Base-by-base conservation (phyloP, 495 filamentous ascomycete genomes). In the Penicillium coprophilum region DNA sequence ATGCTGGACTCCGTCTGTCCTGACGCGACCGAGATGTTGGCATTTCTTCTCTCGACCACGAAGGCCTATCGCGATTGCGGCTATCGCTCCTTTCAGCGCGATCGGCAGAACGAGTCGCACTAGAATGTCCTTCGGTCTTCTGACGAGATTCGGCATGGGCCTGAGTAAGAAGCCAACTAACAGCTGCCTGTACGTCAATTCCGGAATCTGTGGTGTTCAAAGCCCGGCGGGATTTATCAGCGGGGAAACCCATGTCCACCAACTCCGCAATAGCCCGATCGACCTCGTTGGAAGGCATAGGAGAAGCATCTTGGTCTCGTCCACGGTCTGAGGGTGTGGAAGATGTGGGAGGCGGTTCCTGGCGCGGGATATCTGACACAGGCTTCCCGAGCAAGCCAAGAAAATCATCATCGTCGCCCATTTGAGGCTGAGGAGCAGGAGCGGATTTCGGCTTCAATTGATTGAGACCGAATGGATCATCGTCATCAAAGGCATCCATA, bases 161-260 rank as follows among this genome's bases (percentile, higher is more conserved):
- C 67, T 96, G 87, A 46, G 94, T 93, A 27, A 98, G 76, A 41
- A 98, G 80, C 85, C 87, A 93, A 2, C 92, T 85, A 20, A 96
- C 90, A 3, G 94, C 95, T 53, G 85, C 86, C 72, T 96, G 91
- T 19, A 97, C 83, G 69, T 97, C 84, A 0, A 86, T 73, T 20
- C 92, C 91, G 10, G 84, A 85, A 8, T 88, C 82, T 12, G 89
- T 97, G 66, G 89, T 86, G 12, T 81, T 80, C 8, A 98, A 73
- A 40, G 92, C 95, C 57, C 84, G 78, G 55, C 80, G 82, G 21
- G 95, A 84, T 55, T 90, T 91, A 43, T 94, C 87, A 0, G 85
- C 81, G 1, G 88, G 84, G 56, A 98, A 98, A 23, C 94, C 94
- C 86, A 97, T 97, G 61, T 97, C 93, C 10, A 97, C 86, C 19